Evolutionary conservation across 257 asterid species (phyloP).

Genomic region (Sherardia arvensis): DNA sequence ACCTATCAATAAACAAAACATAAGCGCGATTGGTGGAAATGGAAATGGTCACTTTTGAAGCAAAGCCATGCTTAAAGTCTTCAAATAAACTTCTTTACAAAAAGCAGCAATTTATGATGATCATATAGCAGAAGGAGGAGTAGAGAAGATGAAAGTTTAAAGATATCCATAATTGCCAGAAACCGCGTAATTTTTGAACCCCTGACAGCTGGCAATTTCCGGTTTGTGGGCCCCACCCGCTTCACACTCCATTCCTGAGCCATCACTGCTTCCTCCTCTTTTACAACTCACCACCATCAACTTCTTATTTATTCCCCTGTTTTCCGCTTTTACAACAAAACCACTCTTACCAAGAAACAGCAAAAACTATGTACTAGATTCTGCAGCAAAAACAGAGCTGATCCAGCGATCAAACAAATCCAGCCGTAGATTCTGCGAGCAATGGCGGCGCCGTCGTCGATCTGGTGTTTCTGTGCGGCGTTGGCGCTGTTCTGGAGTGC

Average conservation of each 20-base stretch:
- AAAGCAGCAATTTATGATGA: background rate
- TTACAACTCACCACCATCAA: no score
- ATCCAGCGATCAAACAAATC: no score
- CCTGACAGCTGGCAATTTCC: background rate
- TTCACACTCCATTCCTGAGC: constrained; percentile 1
- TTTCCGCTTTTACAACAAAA: background rate
- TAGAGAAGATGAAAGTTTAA: background rate
- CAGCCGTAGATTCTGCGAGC: no score
- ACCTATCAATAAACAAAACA: background rate
- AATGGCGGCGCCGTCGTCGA: constrained; percentile 40
- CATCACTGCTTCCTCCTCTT: background rate
- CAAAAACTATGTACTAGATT: background rate
- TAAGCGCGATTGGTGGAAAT: background rate
- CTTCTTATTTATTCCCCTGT: background rate
- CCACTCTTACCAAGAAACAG: background rate
- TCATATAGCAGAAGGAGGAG: background rate
- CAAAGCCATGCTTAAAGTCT: background rate
- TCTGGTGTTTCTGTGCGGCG: constrained; percentile 26
- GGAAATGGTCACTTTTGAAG: background rate
- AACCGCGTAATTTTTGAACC: background rate
- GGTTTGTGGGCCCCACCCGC: background rate
- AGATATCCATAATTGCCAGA: background rate
- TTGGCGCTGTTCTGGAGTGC: constrained; percentile 41
- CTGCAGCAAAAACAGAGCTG: background rate
- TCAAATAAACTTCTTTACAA: background rate